Conservation (phyloP, 208 protist species). For the Acanthamoeba lenticulata region DNA sequence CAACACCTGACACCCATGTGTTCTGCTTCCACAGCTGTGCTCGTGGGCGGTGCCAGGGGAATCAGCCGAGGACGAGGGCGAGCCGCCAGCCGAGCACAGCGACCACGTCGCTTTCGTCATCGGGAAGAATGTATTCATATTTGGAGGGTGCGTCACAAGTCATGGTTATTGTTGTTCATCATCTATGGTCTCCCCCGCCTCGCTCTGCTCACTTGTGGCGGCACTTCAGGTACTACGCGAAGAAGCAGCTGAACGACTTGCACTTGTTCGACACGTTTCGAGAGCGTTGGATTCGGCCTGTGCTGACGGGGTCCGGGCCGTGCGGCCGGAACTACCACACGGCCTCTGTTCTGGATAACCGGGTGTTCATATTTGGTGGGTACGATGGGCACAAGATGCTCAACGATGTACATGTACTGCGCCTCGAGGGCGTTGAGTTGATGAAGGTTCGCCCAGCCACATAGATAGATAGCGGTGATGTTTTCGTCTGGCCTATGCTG, state of each 20-base stretch:
- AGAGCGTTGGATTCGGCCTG: neutral
- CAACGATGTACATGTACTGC: conserved; percentile 24
- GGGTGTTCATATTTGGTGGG: conserved; percentile 34
- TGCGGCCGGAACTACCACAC: conserved; percentile 23
- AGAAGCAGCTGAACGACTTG: conserved; percentile 19
- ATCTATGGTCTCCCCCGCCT: neutral
- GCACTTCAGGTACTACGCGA: neutral
- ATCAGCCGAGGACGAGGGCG: neutral
- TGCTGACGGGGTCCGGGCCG: neutral
- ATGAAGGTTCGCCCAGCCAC: neutral
- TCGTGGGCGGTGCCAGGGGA: neutral
- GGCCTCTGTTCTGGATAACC: conserved; percentile 39
- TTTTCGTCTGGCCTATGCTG: no score
- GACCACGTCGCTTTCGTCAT: conserved; percentile 22
- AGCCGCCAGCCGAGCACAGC: conserved; percentile 38
- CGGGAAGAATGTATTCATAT: conserved; percentile 37
- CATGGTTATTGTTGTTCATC: neutral
- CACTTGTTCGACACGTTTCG: conserved; percentile 13
- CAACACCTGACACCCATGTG: no score
- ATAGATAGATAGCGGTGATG: no score
- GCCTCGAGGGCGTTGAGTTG: neutral
- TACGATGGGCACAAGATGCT: conserved; percentile 51
- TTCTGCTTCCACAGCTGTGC: neutral
- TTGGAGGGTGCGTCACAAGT: neutral
- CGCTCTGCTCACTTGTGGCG: neutral